Conservation (phyloP, 2,329 filamentous ascomycete genomes). For the Aphanocladium album region DNA sequence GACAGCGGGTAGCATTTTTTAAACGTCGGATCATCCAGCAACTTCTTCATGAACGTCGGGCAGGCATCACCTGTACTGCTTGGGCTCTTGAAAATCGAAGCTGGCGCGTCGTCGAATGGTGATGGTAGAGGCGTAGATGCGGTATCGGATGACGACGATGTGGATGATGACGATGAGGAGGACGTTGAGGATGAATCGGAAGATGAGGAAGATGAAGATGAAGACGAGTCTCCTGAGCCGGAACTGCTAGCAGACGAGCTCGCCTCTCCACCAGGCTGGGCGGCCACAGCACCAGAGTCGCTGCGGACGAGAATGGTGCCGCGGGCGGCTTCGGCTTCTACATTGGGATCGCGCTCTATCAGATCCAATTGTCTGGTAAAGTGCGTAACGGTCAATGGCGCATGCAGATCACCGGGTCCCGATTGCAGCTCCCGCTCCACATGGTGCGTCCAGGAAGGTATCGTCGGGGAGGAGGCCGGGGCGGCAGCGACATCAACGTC, state of each 20-base stretch:
- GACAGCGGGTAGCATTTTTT: conserved; percentile 77
- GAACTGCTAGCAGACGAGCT: not conserved
- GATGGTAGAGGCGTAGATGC: conserved; percentile 47
- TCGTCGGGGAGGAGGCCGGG: conserved; percentile 2
- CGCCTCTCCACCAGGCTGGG: not conserved
- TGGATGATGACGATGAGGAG: conserved; percentile 20
- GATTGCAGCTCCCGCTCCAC: not conserved
- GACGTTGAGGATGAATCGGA: conserved; percentile 7
- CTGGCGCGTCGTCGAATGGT: conserved; percentile 62
- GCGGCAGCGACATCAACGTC: not conserved
- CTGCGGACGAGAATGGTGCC: not conserved
- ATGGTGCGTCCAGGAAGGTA: conserved; percentile 4
- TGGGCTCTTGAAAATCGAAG: conserved; percentile 54
- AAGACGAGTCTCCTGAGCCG: not conserved
- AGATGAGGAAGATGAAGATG: not conserved
- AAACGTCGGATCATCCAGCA: conserved; percentile 64
- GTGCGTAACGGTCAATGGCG: conserved; percentile 1
- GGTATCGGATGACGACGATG: conserved; percentile 17
- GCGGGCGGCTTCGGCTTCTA: not conserved
- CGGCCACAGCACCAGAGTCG: not conserved
- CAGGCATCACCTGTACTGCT: conserved; percentile 47
- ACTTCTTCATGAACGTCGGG: conserved; percentile 60
- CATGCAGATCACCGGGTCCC: not conserved
- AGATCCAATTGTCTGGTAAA: conserved; percentile 10
- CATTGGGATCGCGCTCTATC: not conserved